These are phyloP conservation scores for Fragaria ananassa DNA, from an alignment of 306 rosid genomes.

Conservation along the genomic window DNA sequence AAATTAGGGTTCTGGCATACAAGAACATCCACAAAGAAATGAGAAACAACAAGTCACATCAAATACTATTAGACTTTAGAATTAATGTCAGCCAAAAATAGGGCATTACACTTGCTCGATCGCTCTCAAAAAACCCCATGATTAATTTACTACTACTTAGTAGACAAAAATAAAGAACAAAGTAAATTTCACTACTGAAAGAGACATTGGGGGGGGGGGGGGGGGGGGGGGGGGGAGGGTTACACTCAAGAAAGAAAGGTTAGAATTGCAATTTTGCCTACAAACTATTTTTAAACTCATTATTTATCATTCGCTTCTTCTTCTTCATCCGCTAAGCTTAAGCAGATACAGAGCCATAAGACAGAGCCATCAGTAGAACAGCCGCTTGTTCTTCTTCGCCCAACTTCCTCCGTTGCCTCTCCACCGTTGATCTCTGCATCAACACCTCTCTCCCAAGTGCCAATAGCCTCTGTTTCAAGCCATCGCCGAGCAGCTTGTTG, in stretches of 20 bases:
- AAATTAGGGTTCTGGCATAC: not conserved
- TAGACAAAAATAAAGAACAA: constrained; percentile 23
- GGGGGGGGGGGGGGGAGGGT: not conserved
- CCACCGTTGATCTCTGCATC: constrained; percentile 74
- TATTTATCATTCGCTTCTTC: constrained; percentile 9
- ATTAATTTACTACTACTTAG: constrained; percentile 24
- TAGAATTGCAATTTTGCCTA: constrained; percentile 29
- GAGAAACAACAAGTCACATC: not conserved
- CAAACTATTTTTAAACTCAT: not conserved
- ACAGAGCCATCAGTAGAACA: constrained; percentile 79
- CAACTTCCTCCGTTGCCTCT: constrained; percentile 62
- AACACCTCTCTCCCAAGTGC: constrained; percentile 69
- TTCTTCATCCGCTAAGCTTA: constrained; percentile 1
- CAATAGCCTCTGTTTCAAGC: constrained; percentile 55
- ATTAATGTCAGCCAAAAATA: constrained; percentile 39
- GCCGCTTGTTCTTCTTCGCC: constrained; percentile 97
- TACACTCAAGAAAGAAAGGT: constrained; percentile 38
- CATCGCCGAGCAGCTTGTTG: constrained; percentile 41
- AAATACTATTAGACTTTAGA: not conserved
- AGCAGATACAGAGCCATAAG: constrained; percentile 88
- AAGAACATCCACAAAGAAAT: not conserved
- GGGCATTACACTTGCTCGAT: constrained; percentile 52
- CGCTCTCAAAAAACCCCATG: constrained; percentile 21
- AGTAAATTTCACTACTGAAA: constrained; percentile 25
- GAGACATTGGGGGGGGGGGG: not conserved